Percentiles rank a stretch among this genome's conserved stretches.
Conservation (phyloP, 2,329 filamentous ascomycete species). For the Colletotrichum somersetense region DNA sequence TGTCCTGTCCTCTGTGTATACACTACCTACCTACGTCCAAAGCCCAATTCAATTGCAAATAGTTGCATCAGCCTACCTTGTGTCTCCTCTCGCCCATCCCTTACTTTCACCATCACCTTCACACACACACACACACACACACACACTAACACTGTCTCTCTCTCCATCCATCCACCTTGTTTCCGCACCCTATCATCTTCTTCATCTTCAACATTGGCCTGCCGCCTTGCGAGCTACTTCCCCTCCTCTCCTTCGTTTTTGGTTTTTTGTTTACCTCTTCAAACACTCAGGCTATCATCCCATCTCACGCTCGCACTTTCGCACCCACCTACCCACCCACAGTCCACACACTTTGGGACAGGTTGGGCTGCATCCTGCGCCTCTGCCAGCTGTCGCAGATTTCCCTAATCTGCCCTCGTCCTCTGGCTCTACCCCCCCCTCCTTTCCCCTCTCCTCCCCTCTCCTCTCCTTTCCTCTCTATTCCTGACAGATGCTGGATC, state of each 20-base stretch:
- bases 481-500: slow-evolving; percentile 52
- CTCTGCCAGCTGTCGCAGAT: slow-evolving; percentile 18
- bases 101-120: background rate
- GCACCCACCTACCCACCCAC: slow-evolving; percentile 3
- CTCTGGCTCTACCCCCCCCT: slow-evolving; percentile 41
- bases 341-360: slow-evolving; percentile 12
- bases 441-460: background rate
- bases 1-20: background rate
- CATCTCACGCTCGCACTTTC: slow-evolving; percentile 10
- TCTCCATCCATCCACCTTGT: background rate
- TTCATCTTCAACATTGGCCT: background rate
- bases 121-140: background rate
- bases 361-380: slow-evolving; percentile 6
- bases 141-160: background rate
- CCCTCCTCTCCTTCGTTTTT: background rate
- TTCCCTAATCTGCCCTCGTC: slow-evolving; percentile 48
- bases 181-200: background rate
- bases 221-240: background rate
- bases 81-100: slow-evolving; percentile 14
- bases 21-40: background rate
- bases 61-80: slow-evolving; percentile 28
- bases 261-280: background rate
- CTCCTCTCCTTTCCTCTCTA: slow-evolving; percentile 37
- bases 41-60: slow-evolving; percentile 20
- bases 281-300: slow-evolving; percentile 9